Base-by-base conservation (phyloP, 495 filamentous ascomycete species). In the Zalerion maritima region DNA sequence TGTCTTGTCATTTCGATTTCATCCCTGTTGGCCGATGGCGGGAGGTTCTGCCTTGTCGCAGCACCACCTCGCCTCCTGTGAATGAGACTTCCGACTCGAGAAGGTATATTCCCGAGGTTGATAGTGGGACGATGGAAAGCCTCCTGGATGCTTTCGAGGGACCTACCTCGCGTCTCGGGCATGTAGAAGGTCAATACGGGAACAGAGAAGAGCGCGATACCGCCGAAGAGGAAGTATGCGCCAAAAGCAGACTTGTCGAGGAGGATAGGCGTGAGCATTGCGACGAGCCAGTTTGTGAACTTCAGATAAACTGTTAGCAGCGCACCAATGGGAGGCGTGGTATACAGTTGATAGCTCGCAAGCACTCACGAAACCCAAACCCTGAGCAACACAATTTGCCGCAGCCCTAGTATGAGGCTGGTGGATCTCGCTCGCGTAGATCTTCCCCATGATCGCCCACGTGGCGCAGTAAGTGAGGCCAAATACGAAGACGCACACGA, bases 151-250 rank as follows among this genome's bases (percentile, higher is more conserved):
- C 62, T 58, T 31, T 73, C 67, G 17, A 79, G 48, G 0, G 58
- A 60, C 7, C 52, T 47, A 0, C 70, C 70, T 25, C 64, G 57
- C 0, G 73, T 76, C 44, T 78, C 73, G 2, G 67, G 70, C 70
- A 77, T 77, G 25, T 52, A 69, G 0, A 60, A 19, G 3, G 52
- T 45, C 27, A 68, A 64, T 0, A 75, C 58, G 8, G 52, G 20
- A 0, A 62, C 58, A 0, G 70, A 70, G 15, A 62, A 33, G 9
- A 71, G 30, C 2, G 62, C 46, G 5, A 45, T 31, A 5, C 55
- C 47, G 14, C 67, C 73, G 34, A 71, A 77, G 6, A 78, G 42
- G 28, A 77, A 77, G 40, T 78, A 78, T 0, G 64, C 62, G 1
- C 67, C 71, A 22, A 47, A 75, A 4, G 55, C 58, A 5, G 60